Percentiles rank a stretch among this genome's conserved stretches.
phyloP scores from a whole-genome alignment of 768 basidiomycete genomes.

The Crassisporium funariophilum region DNA sequence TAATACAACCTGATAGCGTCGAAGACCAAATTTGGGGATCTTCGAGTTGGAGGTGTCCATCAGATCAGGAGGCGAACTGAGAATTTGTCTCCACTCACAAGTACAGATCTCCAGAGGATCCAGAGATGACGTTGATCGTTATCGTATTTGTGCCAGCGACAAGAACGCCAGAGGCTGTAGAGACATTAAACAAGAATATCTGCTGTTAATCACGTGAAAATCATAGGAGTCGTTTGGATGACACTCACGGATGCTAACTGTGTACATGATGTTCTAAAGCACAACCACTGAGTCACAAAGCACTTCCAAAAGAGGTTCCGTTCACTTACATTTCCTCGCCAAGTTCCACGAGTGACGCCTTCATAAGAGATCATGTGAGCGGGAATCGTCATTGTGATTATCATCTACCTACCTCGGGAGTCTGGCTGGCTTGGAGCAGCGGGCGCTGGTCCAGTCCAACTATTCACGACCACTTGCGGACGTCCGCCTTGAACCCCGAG shows the following conservation, averaged over 20 bases:
- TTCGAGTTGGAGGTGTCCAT: constrained; percentile 2
- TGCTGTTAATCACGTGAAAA: no score
- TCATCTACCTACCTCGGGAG: constrained; percentile 25
- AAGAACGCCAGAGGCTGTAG: constrained; percentile 31
- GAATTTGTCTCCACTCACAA: constrained; percentile 25
- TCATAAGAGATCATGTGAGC: background rate
- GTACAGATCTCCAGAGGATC: constrained; percentile 33
- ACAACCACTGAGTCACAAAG: background rate
- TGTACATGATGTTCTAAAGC: constrained; percentile 35
- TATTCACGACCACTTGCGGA: constrained; percentile 33
- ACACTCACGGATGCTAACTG: constrained; percentile 36
- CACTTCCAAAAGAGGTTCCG: background rate
- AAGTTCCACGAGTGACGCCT: constrained; percentile 40
- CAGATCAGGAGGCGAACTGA: background rate
- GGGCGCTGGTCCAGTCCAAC: constrained; percentile 32
- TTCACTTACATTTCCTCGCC: constrained; percentile 35
- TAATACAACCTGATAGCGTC: constrained; percentile 33
- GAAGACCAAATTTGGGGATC: constrained; percentile 35
- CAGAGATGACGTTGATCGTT: constrained; percentile 36
- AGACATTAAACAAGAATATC: background rate
- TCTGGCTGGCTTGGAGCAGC: constrained; percentile 34
- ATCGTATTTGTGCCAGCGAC: constrained; percentile 32
- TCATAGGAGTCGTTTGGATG: background rate
- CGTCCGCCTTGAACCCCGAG: constrained; percentile 34
- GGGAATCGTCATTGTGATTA: background rate